Percentiles rank a stretch among this genome's conserved stretches.
phyloP scores from a whole-genome alignment of 2,329 filamentous ascomycete genomes.

The Cercospora zeina region DNA sequence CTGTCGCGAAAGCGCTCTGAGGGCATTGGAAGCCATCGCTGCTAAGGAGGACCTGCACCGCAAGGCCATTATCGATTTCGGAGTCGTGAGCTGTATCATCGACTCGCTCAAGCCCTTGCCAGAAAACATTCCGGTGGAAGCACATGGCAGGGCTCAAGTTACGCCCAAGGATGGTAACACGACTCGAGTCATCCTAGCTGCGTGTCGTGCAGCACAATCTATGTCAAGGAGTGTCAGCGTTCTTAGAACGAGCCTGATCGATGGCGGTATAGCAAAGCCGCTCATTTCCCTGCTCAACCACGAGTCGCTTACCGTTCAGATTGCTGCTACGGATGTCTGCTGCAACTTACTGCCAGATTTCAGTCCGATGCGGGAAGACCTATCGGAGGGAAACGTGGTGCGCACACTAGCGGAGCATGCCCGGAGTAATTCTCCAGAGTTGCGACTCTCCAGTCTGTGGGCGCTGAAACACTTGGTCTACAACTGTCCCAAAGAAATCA shows the following conservation, averaged over 20 bases:
- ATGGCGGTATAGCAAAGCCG: constrained; percentile 77
- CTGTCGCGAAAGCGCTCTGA: constrained; percentile 72
- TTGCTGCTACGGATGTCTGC: constrained; percentile 79
- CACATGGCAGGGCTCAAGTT: constrained; percentile 38
- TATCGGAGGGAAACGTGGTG: constrained; percentile 73
- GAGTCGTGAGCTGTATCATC: constrained; percentile 77
- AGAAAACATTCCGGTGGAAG: constrained; percentile 35
- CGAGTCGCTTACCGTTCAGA: constrained; percentile 73
- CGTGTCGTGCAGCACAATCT: constrained; percentile 77
- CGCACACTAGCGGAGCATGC: constrained; percentile 80
- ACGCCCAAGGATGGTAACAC: constrained; percentile 71
- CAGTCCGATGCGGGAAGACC: constrained; percentile 83
- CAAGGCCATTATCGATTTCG: constrained; percentile 77
- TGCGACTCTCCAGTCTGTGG: constrained; percentile 87
- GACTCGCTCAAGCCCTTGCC: constrained; percentile 70
- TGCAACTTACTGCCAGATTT: constrained; percentile 86
- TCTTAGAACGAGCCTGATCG: constrained; percentile 81
- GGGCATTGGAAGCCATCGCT: constrained; percentile 77
- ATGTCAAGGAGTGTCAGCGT: constrained; percentile 82
- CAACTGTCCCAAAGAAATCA: constrained; percentile 68
- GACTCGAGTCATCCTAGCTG: constrained; percentile 74
- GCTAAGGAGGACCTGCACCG: constrained; percentile 80
- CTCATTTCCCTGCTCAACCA: constrained; percentile 74
- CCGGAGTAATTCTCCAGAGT: constrained; percentile 72
- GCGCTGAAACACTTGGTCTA: constrained; percentile 87